Base-by-base conservation (phyloP, 371 early-diverging fungal species). In the Dichotomocladium elegans region DNA sequence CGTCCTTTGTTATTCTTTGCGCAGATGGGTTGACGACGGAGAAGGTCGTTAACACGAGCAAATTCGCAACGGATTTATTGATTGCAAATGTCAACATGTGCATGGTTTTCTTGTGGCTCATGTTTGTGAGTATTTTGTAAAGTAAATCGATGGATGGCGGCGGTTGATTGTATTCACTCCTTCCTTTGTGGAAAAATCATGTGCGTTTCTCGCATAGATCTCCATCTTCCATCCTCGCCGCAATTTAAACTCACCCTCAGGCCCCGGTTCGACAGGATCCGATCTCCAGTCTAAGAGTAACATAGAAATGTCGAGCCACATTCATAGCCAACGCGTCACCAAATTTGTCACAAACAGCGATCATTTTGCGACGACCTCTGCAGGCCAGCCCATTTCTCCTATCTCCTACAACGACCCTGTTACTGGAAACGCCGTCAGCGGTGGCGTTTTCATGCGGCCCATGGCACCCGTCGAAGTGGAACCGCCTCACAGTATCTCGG, bases 181-280 rank as follows among this genome's bases (percentile, higher is more conserved):
- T 28, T 49, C 4, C n/a, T n/a, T n/a, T n/a, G n/a, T n/a, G n/a
- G n/a, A n/a, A n/a, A n/a, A n/a, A n/a, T n/a, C n/a, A n/a, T n/a
- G n/a, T n/a, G n/a, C n/a, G n/a, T n/a, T n/a, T n/a, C n/a, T n/a
- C 19, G 19, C 17, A 35, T 56, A 74, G 74, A 74, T 74, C 15
- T 56, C 60, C 9, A 64, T 72, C 48, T 72, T 72, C 44, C 74
- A 74, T 48, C 70, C 74, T 31, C 66, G 69, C 35, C 64, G 69
- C 50, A 61, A 61, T 43, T n/a, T 34, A 7, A 22, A 47, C 28
- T 29, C 28, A 42, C 5, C 56, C 28, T n/a, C 22, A 11, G 21
- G 43, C 24, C 37, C 26, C 15, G 30, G 49, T 0, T 48, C 43
- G n/a, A 47, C 48, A 26, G 54, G 53, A 15, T 41, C 49, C 12